Conservation (phyloP, 1,139 yeast genomes). For the Petasospora rhodanensis region DNA sequence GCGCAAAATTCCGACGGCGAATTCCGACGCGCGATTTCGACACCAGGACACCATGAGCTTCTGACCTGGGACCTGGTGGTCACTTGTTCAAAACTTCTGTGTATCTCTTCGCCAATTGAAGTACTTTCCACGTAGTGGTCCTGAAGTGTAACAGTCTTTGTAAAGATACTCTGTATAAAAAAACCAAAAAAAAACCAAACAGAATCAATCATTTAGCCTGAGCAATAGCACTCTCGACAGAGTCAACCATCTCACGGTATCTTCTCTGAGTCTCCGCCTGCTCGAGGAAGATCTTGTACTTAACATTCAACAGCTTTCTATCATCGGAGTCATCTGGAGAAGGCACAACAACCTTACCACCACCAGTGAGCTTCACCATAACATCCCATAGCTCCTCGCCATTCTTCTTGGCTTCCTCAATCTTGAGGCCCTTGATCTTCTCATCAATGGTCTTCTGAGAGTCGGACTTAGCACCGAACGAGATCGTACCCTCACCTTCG, state of each 20-base stretch:
- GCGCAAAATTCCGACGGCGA: too few relatives aligned
- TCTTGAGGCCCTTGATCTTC: conserved; percentile 26
- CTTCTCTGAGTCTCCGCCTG: conserved; percentile 77
- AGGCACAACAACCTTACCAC: conserved; percentile 76
- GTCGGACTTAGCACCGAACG: conserved; percentile 54
- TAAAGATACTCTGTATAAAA: too few relatives aligned
- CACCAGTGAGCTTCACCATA: conserved; percentile 80
- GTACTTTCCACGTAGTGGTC: too few relatives aligned
- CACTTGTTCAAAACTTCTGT: too few relatives aligned
- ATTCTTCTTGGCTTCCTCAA: conserved; percentile 15
- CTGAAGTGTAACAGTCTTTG: too few relatives aligned
- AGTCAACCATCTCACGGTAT: conserved; percentile 68
- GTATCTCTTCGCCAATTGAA: too few relatives aligned
- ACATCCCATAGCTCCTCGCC: conserved; percentile 76
- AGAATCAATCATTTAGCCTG: too few relatives aligned
- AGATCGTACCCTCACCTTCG: conserved; percentile 43
- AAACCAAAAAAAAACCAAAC: too few relatives aligned
- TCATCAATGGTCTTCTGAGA: conserved; percentile 39
- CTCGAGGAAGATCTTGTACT: conserved; percentile 81
- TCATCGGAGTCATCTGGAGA: conserved; percentile 54
- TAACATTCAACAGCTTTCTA: conserved; percentile 64
- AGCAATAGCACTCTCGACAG: too few relatives aligned
- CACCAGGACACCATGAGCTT: too few relatives aligned
- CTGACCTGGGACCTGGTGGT: too few relatives aligned
- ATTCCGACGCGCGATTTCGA: too few relatives aligned